Evolutionary conservation across 2,329 filamentous ascomycete species (phyloP), one percentile per base, ranked within the genome.

Genomic region (Penicillium nordicum): DNA sequence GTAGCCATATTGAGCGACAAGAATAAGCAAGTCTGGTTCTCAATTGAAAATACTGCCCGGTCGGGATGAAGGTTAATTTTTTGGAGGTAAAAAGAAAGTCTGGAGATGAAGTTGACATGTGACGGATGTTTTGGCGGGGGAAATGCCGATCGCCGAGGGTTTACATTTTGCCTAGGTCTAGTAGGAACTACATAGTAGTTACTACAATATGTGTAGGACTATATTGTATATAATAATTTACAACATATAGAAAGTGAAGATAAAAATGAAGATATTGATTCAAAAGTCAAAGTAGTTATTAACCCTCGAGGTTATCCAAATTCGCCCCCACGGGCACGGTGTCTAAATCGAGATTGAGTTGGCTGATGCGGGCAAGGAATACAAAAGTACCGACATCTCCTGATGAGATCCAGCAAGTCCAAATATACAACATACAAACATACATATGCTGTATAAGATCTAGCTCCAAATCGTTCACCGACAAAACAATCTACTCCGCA

Each of bases 61-160:
- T 18, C 40, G 23, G 41, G 14, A 23, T 50, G 44, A 32, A 46
- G 46, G 27, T 53, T 46, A 38, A 42, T 45, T 36, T 16, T 27
- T 44, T 18, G 8, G 38, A 43, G 38, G 49, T 42, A 30, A 47
- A 40, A 37, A 55, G 54, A 48, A 48, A 41, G 53, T 42, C 44
- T 51, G 52, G 40, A 40, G 41, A 47, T 57, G 38, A 54, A 18
- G 43, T 44, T 47, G 53, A 58, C 66, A 68, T 67, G 66, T 68
- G 66, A 68, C 27, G 49, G 27, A 18, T 59, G 53, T 45, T 55
- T 67, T 62, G 64, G 65, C 58, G 65, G 65, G 66, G 64, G 63
- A 58, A 45, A 58, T 52, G 62, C 65, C 65, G 66, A 67, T 66
- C 62, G 60, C 63, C 66, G 63, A 63, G 62, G 55, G 25, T 38